Evolutionary conservation across 75 land plant genomes (phyloP), one percentile per base, ranked within the genome.

Genomic region (Sequoia sempervirens): DNA sequence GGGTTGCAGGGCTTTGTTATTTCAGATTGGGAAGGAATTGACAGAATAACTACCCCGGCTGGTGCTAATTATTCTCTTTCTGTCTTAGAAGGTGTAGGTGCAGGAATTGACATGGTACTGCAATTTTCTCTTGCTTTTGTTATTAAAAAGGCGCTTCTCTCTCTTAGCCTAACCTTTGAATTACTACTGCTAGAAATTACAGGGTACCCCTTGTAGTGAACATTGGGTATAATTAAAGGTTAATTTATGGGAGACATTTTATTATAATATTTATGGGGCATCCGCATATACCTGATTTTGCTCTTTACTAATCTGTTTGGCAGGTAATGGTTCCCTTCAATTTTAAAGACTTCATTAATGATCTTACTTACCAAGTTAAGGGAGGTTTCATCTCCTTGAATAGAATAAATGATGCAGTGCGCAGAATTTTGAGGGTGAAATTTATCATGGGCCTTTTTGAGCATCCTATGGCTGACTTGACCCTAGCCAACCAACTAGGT

Each of bases 381-480:
- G 80, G 41, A 26, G 88, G 89, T 5, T 46, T 80, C 76, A 89
- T 91, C 23, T 80, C 90, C 6, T 86, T 86, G 87, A 82, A 84
- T 45, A 45, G 95, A 40, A 92, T 93, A 36, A 88, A 93, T 68
- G 95, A 93, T 86, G 95, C 95, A 14, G 92, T 93, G 37, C 46
- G 82, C 0, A 87, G 95, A 75, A 93, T 93, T 13, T 80, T 93
- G 34, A 74, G 92, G 8, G 95, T 93, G 5, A 93, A 93, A 80
- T 93, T 93, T 87, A 80, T 2, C 2, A 87, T 87, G 87, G 95
- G 95, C 13, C 85, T 93, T 0, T 93, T 93, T 66, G 95, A 93
- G 82, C 81, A 83, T 8, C 94, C 94, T 13, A 38, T 82, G 82
- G 86, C 90, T 14, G 89, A 91, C 82, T 26, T 28, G 18, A 84